Evolutionary conservation across 2,329 filamentous ascomycete genomes (phyloP).

Genomic region (Phoma sp.): DNA sequence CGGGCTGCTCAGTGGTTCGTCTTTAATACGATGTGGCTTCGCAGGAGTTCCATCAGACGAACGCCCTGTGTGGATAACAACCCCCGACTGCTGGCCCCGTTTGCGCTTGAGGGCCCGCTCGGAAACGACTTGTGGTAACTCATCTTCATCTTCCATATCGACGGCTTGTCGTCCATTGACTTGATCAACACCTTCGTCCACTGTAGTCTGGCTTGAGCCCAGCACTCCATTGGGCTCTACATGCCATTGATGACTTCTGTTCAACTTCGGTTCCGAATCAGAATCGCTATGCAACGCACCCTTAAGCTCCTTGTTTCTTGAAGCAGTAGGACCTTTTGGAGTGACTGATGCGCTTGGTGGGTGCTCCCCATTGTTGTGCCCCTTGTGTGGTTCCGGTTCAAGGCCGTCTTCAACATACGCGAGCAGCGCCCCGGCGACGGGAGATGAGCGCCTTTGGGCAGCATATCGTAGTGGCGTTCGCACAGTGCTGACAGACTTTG

Average conservation of each 20-base stretch:
- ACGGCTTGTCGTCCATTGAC: conserved; percentile 3
- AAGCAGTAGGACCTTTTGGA: conserved; percentile 1
- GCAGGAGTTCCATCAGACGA: conserved; percentile 40
- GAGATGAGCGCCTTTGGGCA: conserved; percentile 27
- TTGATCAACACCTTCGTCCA: conserved; percentile 41
- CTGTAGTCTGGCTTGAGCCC: conserved; percentile 56
- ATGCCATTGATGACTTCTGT: not conserved
- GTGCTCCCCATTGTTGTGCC: not conserved
- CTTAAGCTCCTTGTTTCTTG: not conserved
- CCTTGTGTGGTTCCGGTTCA: not conserved
- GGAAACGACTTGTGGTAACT: conserved; percentile 53
- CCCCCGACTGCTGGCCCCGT: conserved; percentile 26
- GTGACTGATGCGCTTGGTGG: conserved; percentile 1
- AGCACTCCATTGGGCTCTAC: conserved; percentile 11
- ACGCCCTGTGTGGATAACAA: conserved; percentile 30
- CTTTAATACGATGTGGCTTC: conserved; percentile 49
- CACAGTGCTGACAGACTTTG: conserved; percentile 21
- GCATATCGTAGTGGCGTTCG: conserved; percentile 24
- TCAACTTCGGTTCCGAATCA: not conserved
- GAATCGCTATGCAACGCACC: not conserved
- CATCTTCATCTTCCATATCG: conserved; percentile 33
- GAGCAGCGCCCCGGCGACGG: conserved; percentile 20
- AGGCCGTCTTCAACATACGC: not conserved
- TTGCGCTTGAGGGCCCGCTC: conserved; percentile 55
- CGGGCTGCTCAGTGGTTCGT: conserved; percentile 49